Base-by-base conservation (phyloP, 352 stramenopile species). In the Phytophthora pinifolia region DNA sequence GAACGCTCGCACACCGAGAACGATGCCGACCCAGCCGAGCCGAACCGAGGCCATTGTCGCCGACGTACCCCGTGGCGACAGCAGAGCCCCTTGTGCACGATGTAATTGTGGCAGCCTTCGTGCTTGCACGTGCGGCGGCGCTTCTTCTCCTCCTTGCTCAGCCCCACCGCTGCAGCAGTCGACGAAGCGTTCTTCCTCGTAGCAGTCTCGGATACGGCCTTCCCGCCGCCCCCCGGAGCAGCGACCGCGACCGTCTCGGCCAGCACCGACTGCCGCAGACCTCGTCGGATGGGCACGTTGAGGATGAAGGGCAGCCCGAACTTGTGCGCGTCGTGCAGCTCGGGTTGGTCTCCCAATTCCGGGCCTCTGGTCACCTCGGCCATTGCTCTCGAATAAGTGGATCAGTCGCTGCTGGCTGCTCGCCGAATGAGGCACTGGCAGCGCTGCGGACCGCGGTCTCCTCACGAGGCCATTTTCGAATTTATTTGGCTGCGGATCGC, bases 91-190 rank as follows among this genome's bases (percentile, higher is more conserved):
- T 65, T 62, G 48, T 79, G 63, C 31, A 79, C 67, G 32, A 72
- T 82, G 57, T 82, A 82, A 48, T 77, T 78, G 45, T 20, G 52
- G 59, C 69, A 79, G 14, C 70, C 72, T 6, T 77, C 65, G 34
- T 67, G 43, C 12, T 59, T 68, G 51, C 72, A 82, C 17, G 54
- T 63, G 9, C 72, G 54, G 10, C 59, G 55, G 17, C 66, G 58
- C 45, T 74, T 74, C 54, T 75, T 79, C 44, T 72, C 72, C 25
- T 74, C 66, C 20, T 62, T 54, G 3, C 45, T 69, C 18, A 65
- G 46, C 15, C 53, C 44, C 37, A 34, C 1, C 43, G 25, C 31
- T 9, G 18, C 12, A 4, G 20, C 20, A 25, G 20, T 25, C 20
- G 20, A 25, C 3, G 20, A 25, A 1, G 20, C 20, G 1, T 25